Evolutionary conservation across 2,329 filamentous ascomycete genomes (phyloP).

Genomic region (Zymoseptoria crescenta): DNA sequence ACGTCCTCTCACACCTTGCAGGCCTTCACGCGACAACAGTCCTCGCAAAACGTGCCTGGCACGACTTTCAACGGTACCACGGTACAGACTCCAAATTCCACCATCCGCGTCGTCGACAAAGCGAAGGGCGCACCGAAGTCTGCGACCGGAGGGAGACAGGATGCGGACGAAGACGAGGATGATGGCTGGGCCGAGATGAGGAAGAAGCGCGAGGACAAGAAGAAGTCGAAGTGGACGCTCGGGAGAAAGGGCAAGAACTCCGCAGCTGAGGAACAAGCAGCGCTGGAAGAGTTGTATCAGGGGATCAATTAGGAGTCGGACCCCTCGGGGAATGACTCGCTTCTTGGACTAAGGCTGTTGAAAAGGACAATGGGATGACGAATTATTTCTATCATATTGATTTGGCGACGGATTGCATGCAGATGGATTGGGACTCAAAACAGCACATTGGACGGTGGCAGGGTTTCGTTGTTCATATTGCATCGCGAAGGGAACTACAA

Average conservation of each 20-base stretch:
- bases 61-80: slow-evolving; percentile 14
- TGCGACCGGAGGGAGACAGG: slow-evolving; percentile 2
- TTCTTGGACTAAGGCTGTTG: not conserved
- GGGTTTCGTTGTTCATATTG: slow-evolving; percentile 3
- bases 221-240: slow-evolving; percentile 23
- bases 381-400: not conserved
- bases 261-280: slow-evolving; percentile 10
- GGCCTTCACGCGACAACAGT: slow-evolving; percentile 21
- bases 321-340: slow-evolving; percentile 2
- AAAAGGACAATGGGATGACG: not conserved
- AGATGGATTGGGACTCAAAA: not conserved
- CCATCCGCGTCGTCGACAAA: slow-evolving; percentile 32
- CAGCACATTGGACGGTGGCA: not conserved
- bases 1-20: slow-evolving; percentile 26
- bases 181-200: slow-evolving; percentile 29
- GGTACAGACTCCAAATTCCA: slow-evolving; percentile 20
- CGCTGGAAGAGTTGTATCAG: slow-evolving; percentile 24
- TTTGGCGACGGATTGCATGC: not conserved
- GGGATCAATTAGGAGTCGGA: slow-evolving; percentile 18
- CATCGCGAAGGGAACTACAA: slow-evolving; percentile 3
- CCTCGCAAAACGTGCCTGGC: slow-evolving; percentile 13
- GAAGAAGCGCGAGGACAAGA: slow-evolving; percentile 30
- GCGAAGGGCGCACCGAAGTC: slow-evolving; percentile 28
- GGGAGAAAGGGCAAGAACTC: slow-evolving; percentile 18
- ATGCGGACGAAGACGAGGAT: slow-evolving; percentile 28